Evolutionary conservation across 179 eudicot species (phyloP), one percentile per base, ranked within the genome.

Genomic region (Amaranthus tricolor): DNA sequence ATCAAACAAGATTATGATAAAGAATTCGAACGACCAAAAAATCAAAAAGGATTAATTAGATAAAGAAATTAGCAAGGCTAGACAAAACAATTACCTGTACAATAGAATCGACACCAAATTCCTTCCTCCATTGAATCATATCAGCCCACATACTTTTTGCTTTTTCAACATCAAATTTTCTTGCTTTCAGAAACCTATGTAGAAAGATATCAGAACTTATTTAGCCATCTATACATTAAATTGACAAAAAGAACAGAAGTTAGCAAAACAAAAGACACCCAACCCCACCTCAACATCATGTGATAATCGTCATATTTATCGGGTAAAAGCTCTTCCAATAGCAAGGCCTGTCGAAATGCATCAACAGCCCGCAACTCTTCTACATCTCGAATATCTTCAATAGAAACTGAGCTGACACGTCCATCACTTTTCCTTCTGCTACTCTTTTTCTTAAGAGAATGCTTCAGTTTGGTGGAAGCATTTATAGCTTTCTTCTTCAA

Each of bases 121-220:
- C 48, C 14, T 40, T 12, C 43, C 66, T 62, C 66, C 66, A 62
- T 62, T 17, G 40, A 62, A 62, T 47, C 66, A 62, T 62, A 31
- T 62, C 48, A 31, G 40, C 48, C 66, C 66, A 62, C 66, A 62
- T 62, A 9, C 40, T 12, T 13, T 13, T 40, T 5, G 66, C 15
- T 17, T 62, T 62, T 7, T 62, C 48, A 12, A 62, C 43, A 11
- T 62, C 17, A 62, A 62, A 62, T 11, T 62, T 48, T 11, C 66
- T 62, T 17, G 99, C 99, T 86, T 91, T 95, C 76, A 95, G 83
- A 79, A 95, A 95, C 89, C 99, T 95, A 85, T 62, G 77, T 11
- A 52, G 15, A 68, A 59, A 60, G 57, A 74, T 45, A 61, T 53
- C 31, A 54, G 47, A 10, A 43, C 43, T 56, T 40, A 6, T 76